A percentile compares a stretch with the other conserved stretches of the same genome.
Conservation (phyloP, 306 rosid species). For the Calophaca sinica region DNA sequence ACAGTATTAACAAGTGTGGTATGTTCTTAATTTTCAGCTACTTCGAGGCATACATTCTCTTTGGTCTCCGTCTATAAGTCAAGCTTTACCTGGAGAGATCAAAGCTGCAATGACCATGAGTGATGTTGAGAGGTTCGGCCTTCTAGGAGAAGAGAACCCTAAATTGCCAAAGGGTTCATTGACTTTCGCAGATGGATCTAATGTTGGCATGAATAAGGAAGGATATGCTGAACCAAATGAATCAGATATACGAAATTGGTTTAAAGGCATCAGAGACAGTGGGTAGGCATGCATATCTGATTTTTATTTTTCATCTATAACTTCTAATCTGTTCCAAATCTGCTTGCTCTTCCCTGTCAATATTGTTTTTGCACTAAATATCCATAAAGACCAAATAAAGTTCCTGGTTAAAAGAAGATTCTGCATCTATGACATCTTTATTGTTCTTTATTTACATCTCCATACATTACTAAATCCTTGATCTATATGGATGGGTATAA, state of each 20-base stretch:
- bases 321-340: slow-evolving; percentile 18
- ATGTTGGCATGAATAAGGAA: slow-evolving; percentile 62
- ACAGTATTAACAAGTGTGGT: slow-evolving; percentile 21
- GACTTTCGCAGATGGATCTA: slow-evolving; percentile 61
- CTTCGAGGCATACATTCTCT: slow-evolving; percentile 86
- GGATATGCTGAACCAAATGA: slow-evolving; percentile 73
- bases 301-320: slow-evolving; percentile 20
- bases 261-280: slow-evolving; percentile 94
- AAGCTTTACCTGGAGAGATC: slow-evolving; percentile 79
- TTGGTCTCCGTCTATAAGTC: slow-evolving; percentile 83
- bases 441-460: slow-evolving; percentile 36
- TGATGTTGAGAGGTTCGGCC: slow-evolving; percentile 79
- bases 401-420: slow-evolving; percentile 40
- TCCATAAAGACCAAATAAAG: slow-evolving; percentile 23
- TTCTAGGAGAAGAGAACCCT: slow-evolving; percentile 91
- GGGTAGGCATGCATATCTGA: slow-evolving; percentile 64
- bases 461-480: slow-evolving; percentile 40
- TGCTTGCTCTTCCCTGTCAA: slow-evolving; percentile 15
- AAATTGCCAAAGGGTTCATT: slow-evolving; percentile 67
- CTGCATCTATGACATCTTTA: slow-evolving; percentile 28
- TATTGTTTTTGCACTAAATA: slow-evolving; percentile 25
- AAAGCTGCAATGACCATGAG: slow-evolving; percentile 88
- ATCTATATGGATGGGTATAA: slow-evolving; percentile 67
- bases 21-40: slow-evolving; percentile 67
- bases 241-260: slow-evolving; percentile 86